phyloP scores from a whole-genome alignment of 768 basidiomycete species.

The Termitomyces sp. region DNA sequence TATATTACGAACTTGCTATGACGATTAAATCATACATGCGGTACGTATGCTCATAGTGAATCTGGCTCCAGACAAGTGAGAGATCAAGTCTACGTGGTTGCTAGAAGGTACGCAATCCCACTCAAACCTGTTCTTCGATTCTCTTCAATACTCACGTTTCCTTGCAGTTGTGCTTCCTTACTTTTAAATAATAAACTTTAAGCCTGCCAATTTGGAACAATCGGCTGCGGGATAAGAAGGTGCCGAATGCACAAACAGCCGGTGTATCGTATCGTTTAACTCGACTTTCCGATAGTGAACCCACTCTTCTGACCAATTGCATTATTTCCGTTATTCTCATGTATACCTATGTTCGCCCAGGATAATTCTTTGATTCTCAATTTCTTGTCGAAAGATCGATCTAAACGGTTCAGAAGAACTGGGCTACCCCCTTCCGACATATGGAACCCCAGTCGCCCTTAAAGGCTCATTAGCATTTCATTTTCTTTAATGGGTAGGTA shows the following conservation, averaged over 20 bases:
- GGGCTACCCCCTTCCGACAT: constrained; percentile 22
- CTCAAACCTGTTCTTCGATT: constrained; percentile 1
- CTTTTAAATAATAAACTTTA: no score
- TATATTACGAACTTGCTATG: constrained; percentile 97
- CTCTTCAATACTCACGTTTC: constrained; percentile 7
- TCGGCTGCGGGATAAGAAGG: constrained; percentile 83
- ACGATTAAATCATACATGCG: constrained; percentile 97
- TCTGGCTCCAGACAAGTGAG: constrained; percentile 70
- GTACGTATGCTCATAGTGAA: constrained; percentile 27
- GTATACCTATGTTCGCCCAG: constrained; percentile 12
- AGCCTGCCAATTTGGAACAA: constrained; percentile 77
- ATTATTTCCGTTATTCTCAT: background rate
- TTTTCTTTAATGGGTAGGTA: constrained; percentile 6
- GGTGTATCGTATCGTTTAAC: constrained; percentile 35
- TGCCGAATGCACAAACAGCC: constrained; percentile 83
- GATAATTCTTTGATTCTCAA: background rate
- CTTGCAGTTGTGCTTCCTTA: constrained; percentile 88
- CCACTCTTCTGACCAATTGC: constrained; percentile 2
- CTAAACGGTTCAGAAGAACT: background rate
- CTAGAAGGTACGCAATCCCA: constrained; percentile 64
- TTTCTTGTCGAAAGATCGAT: background rate
- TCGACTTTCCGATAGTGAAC: constrained; percentile 18
- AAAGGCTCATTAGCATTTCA: background rate
- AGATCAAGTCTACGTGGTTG: constrained; percentile 94
- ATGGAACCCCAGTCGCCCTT: constrained; percentile 27